Conservation (phyloP, 2,329 filamentous ascomycete species). For the Nothophoma quercina region DNA sequence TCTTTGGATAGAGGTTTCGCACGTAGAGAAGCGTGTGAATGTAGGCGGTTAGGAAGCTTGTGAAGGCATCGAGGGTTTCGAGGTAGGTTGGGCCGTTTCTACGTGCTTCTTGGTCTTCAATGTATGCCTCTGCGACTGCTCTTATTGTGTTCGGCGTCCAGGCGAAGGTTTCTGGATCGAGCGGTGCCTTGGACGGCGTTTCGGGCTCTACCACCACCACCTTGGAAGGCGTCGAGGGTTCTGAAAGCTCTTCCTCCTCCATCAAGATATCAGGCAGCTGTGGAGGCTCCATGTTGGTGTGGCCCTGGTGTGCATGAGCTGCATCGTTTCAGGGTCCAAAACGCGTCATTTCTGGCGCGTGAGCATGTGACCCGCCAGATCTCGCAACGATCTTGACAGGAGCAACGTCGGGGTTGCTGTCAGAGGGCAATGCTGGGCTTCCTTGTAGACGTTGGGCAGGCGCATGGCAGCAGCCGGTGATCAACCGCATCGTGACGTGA, state of each 20-base stretch:
- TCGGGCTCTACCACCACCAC: no score
- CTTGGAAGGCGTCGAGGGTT: no score
- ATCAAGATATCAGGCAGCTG: no score
- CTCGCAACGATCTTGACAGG: neutral
- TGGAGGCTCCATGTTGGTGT: no score
- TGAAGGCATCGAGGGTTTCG: slow-evolving; percentile 72
- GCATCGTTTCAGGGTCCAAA: slow-evolving; percentile 8
- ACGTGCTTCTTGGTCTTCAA: slow-evolving; percentile 35
- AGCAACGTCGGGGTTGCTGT: neutral
- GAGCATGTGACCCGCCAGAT: slow-evolving; percentile 4
- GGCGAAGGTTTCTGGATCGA: neutral
- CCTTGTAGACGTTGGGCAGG: slow-evolving; percentile 2
- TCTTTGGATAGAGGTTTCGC: slow-evolving; percentile 77
- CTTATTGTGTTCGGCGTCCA: no score
- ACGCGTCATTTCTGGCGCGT: slow-evolving; percentile 8
- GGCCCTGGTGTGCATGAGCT: no score
- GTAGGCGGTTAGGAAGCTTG: slow-evolving; percentile 80
- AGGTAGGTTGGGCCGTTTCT: slow-evolving; percentile 40
- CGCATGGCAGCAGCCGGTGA: neutral
- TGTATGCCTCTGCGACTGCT: no score
- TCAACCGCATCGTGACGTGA: slow-evolving; percentile 4
- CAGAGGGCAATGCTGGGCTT: neutral
- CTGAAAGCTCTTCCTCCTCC: no score
- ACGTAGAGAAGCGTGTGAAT: slow-evolving; percentile 88
- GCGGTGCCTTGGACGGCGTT: no score